Base-by-base conservation (phyloP, 2,329 filamentous ascomycete species). In the Botrytis tulipae region DNA sequence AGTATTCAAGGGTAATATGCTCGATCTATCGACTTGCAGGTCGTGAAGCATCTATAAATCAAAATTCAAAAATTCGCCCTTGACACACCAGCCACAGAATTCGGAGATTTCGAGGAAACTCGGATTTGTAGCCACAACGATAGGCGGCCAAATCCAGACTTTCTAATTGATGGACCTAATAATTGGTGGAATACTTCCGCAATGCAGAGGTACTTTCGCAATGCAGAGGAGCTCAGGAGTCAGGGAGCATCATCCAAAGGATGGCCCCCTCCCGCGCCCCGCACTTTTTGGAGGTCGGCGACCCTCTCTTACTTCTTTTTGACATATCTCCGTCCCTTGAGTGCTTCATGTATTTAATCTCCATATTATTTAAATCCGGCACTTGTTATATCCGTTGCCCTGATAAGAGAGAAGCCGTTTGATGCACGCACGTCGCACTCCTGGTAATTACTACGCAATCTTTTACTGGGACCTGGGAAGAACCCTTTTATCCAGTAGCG, bases 251-350 rank as follows among this genome's bases (percentile, higher is more conserved):
- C 66, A 69, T 69, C 37, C 66, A 69, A 59, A 40, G 18, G 59
- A 42, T 66, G 35, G 59, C 35, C 59, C 44, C 69, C 57, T 63
- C 42, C 69, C 57, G 57, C 42, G 59, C 57, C 69, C 59, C 46
- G 32, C 46, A 42, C 57, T 14, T 62, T 70, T 51, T 29, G 65
- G 48, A 68, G 46, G 35, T 57, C 63, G 9, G 29, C 46, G 29
- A 51, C 63, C 68, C 42, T 32, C 42, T 29, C 69, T 71, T 71
- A 48, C 69, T 63, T 10, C 57, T 62, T 71, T 71, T 65, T 42
- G 69, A 48, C 42, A 71, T 63, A 37, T 16, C 57, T 51, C 69
- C 69, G 69, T 40, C 48, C 16, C 60, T 35, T 35, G 44, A n/a
- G 44, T 71, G 69, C 57, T 48, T 71, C 69, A 63, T 48, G 22